Conservation (phyloP, 2,329 filamentous ascomycete genomes). For the Sclerotinia minor region DNA sequence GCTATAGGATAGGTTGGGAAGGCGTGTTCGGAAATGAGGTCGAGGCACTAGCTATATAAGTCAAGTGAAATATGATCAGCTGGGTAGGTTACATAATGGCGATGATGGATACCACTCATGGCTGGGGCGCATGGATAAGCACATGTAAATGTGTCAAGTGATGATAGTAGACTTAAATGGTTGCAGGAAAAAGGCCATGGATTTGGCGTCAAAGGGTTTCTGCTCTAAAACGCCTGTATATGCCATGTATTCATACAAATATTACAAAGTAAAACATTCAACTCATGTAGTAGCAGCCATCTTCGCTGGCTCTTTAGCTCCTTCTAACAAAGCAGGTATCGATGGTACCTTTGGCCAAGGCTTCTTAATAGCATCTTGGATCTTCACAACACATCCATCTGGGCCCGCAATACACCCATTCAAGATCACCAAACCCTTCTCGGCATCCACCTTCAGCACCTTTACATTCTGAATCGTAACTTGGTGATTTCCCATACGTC, state of each 20-base stretch:
- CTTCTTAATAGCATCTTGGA: slow-evolving; percentile 92
- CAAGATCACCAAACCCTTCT: slow-evolving; percentile 84
- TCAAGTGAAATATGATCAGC: neutral
- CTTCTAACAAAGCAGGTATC: slow-evolving; percentile 52
- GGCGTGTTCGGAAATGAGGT: neutral
- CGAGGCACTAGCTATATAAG: neutral
- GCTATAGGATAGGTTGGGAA: neutral
- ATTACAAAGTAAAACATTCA: slow-evolving; percentile 32
- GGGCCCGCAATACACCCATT: slow-evolving; percentile 85
- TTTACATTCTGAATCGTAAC: slow-evolving; percentile 90
- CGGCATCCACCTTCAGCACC: slow-evolving; percentile 82
- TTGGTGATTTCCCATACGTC: slow-evolving; percentile 86
- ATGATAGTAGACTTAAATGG: slow-evolving; percentile 4
- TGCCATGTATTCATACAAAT: slow-evolving; percentile 40
- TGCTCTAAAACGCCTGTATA: slow-evolving; percentile 36
- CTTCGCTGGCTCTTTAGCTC: slow-evolving; percentile 49
- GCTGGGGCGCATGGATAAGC: neutral
- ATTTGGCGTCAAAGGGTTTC: slow-evolving; percentile 28
- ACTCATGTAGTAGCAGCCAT: slow-evolving; percentile 28
- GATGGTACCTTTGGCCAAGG: slow-evolving; percentile 56
- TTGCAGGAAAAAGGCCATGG: slow-evolving; percentile 25
- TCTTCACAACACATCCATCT: slow-evolving; percentile 78
- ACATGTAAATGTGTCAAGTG: slow-evolving; percentile 5
- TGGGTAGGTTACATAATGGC: neutral
- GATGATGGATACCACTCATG: neutral